A percentile compares a stretch with the other conserved stretches of the same genome.
Conservation (phyloP, 176 grass and related monocot genomes). For the Tillandsia fasciculata region DNA sequence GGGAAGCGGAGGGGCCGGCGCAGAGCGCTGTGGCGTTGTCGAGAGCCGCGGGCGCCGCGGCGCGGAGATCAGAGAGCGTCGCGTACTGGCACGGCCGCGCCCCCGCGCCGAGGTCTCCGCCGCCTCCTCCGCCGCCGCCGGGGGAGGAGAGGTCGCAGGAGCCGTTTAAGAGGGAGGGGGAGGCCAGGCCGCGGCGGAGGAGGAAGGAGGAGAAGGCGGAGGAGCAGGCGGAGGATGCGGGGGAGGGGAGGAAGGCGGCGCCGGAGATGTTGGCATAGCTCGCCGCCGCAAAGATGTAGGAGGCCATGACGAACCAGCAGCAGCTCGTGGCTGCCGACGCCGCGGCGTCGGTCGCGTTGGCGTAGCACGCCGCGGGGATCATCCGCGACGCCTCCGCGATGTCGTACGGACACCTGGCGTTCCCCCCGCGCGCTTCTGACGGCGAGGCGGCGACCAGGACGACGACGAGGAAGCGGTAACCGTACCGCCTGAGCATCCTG, state of each 20-base stretch:
- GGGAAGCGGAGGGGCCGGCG: constrained; percentile 4
- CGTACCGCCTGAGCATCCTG: constrained; percentile 2
- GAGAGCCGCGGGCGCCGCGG: constrained; percentile 9
- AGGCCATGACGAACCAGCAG: constrained; percentile 59
- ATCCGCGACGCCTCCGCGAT: constrained; percentile 25
- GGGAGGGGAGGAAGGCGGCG: constrained; percentile 31
- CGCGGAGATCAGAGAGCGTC: neutral
- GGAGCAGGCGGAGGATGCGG: constrained; percentile 28
- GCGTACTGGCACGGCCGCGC: constrained; percentile 23
- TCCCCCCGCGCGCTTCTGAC: neutral
- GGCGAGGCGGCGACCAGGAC: constrained; percentile 7
- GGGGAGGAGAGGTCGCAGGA: constrained; percentile 13
- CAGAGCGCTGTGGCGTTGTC: constrained; percentile 42
- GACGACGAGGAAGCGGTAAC: neutral
- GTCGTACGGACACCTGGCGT: constrained; percentile 44
- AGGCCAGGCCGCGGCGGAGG: constrained; percentile 27
- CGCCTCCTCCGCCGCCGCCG: neutral
- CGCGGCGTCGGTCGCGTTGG: constrained; percentile 33
- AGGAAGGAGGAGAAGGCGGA: constrained; percentile 25
- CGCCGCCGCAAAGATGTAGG: constrained; percentile 40
- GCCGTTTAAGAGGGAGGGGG: constrained; percentile 23
- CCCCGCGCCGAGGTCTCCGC: constrained; percentile 25
- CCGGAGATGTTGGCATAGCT: constrained; percentile 37
- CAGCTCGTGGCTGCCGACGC: constrained; percentile 30
- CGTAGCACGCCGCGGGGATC: constrained; percentile 49